phyloP scores from a whole-genome alignment of 2,329 filamentous ascomycete genomes.

The Pyrenophora graminea region DNA sequence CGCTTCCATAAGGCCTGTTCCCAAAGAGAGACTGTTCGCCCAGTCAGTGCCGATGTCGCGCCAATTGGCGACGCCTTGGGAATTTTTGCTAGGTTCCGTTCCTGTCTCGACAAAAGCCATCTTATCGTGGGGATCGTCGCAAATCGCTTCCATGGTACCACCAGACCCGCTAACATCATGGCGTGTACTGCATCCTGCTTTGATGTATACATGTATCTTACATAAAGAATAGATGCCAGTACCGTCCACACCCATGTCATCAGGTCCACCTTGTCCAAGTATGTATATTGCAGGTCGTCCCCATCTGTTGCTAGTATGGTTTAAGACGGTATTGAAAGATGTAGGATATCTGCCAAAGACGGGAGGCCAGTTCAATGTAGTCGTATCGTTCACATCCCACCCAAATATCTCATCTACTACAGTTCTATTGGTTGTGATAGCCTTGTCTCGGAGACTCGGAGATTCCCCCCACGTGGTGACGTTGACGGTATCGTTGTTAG shows the following conservation, averaged over 20 bases:
- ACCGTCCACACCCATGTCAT: constrained; percentile 22
- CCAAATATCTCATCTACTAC: constrained; percentile 71
- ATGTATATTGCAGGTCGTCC: constrained; percentile 66
- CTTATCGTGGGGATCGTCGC: constrained; percentile 59
- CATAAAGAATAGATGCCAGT: constrained; percentile 65
- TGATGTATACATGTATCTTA: constrained; percentile 65
- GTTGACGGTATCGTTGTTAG: constrained; percentile 44
- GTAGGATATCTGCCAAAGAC: constrained; percentile 57
- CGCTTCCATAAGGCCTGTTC: constrained; percentile 49
- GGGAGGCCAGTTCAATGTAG: constrained; percentile 49
- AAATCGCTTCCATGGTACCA: constrained; percentile 63
- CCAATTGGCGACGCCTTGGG: constrained; percentile 53
- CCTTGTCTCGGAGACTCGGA: constrained; percentile 20
- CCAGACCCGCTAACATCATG: constrained; percentile 56
- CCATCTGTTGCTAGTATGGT: constrained; percentile 39
- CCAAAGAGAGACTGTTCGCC: constrained; percentile 50
- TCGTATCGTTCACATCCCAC: constrained; percentile 62
- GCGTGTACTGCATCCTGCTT: constrained; percentile 67
- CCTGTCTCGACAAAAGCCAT: constrained; percentile 59
- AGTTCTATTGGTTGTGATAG: constrained; percentile 46
- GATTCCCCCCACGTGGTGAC: constrained; percentile 26
- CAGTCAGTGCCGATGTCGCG: constrained; percentile 50
- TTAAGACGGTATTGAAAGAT: constrained; percentile 64
- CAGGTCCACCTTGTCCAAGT: constrained; percentile 51
- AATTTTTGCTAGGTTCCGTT: constrained; percentile 58